phyloP scores from a whole-genome alignment of 2,329 filamentous ascomycete genomes.

The Cercospora beticola region DNA sequence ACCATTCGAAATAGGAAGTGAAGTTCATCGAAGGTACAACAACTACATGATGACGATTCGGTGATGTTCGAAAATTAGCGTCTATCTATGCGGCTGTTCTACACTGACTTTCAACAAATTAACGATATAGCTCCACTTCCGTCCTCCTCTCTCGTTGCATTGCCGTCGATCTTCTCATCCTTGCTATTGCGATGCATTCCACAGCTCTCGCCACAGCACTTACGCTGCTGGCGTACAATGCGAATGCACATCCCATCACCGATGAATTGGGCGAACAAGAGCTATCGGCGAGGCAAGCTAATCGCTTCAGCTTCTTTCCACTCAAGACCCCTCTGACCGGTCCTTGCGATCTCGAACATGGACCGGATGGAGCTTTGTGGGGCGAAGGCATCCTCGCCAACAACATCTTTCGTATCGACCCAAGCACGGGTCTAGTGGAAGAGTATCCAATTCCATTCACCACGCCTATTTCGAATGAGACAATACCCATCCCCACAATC shows the following conservation, averaged over 20 bases:
- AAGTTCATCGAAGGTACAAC: background rate
- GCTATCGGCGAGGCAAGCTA: conserved; percentile 3
- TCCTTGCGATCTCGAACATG: conserved; percentile 24
- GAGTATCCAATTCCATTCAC: conserved; percentile 27
- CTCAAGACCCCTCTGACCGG: conserved; percentile 19
- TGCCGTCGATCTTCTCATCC: background rate
- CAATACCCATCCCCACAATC: conserved; percentile 9
- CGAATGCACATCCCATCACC: background rate
- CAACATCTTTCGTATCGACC: conserved; percentile 26
- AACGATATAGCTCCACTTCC: background rate
- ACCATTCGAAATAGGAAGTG: background rate
- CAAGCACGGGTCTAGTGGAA: conserved; percentile 18
- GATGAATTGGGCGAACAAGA: background rate
- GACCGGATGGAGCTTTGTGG: conserved; percentile 27
- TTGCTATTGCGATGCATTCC: background rate
- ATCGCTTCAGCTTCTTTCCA: conserved; percentile 23
- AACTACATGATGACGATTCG: background rate
- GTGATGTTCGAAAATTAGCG: background rate
- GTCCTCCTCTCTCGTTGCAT: too few species aligned
- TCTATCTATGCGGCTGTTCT: background rate
- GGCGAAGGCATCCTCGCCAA: conserved; percentile 25
- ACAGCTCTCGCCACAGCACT: conserved; percentile 1
- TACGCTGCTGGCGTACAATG: background rate
- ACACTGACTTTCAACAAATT: background rate
- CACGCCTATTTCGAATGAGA: conserved; percentile 18